These are phyloP conservation scores for Clonostachys sp. DNA, from an alignment of 2,329 filamentous ascomycete genomes.

Conservation along the genomic window DNA sequence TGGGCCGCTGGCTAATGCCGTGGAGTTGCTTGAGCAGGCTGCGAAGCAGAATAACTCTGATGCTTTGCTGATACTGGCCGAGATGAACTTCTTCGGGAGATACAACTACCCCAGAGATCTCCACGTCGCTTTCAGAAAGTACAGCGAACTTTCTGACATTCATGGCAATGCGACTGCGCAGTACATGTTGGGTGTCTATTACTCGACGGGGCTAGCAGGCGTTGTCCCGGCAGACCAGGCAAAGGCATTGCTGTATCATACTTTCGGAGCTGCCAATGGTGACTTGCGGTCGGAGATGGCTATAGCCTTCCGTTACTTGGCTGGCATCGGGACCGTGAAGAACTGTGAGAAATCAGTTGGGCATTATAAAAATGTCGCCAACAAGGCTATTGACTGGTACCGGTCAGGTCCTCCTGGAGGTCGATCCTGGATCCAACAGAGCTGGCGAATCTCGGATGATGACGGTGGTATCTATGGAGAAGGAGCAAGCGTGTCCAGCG, in stretches of 20 bases:
- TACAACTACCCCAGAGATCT: constrained; percentile 84
- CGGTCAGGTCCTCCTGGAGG: constrained; percentile 88
- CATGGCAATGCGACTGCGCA: constrained; percentile 90
- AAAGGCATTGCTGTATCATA: constrained; percentile 89
- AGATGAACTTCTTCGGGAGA: constrained; percentile 97
- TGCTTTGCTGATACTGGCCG: constrained; percentile 82
- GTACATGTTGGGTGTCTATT: constrained; percentile 93
- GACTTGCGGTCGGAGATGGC: constrained; percentile 91
- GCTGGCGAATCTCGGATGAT: constrained; percentile 85
- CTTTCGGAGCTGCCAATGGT: constrained; percentile 81
- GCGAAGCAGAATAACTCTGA: constrained; percentile 63
- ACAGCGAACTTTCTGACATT: constrained; percentile 68
- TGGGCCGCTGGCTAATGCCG: constrained; percentile 36
- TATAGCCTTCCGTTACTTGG: constrained; percentile 78
- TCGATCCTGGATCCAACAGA: constrained; percentile 69
- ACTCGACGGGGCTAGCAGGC: constrained; percentile 85
- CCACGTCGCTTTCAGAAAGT: constrained; percentile 72
- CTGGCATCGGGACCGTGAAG: constrained; percentile 78
- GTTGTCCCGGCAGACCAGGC: constrained; percentile 83
- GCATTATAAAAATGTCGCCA: constrained; percentile 90
- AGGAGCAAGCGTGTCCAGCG: constrained; percentile 85
- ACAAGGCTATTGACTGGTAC: constrained; percentile 86
- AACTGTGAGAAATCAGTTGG: constrained; percentile 80
- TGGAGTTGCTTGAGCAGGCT: constrained; percentile 47
- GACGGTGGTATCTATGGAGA: constrained; percentile 91